Base-by-base conservation (phyloP, 768 basidiomycete genomes). In the Calocera viscosa region DNA sequence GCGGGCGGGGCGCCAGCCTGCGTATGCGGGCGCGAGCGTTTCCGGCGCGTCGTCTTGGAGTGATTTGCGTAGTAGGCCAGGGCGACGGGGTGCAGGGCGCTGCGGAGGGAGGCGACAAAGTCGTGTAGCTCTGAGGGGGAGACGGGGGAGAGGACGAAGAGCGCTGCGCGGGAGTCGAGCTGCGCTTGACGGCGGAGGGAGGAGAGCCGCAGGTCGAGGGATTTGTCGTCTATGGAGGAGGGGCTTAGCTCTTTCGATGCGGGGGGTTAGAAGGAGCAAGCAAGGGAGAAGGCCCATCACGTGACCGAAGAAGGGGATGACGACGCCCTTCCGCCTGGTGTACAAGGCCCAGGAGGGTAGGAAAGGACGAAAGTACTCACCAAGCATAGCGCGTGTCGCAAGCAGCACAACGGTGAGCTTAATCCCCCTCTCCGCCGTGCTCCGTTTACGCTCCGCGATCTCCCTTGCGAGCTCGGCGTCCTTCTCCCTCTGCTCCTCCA, bases 111-210 rank as follows among this genome's bases (percentile, higher is more conserved):
- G 64, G 41, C 60, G 5, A 94, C 87, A 73, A 99, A 99, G 67
- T 98, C 94, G 34, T 82, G 82, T 24, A 99, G 82, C 75, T 98
- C 94, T 2, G 83, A 77, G n/a, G 82, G 80, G 39, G 87, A 86
- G 35, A 99, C 94, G 26, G 96, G 96, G 70, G 92, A 94, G 22
- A 98, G 82, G 22, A 97, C 95, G 73, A 97, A 99, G 12, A 98
- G 79, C 0, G 92, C 90, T 0, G 94, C 95, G 66, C 90, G 84
- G 1, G 94, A 89, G 74, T 96, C 94, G 1, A 99, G 82, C 1
- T 88, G 88, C 53, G 91, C 90, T 70, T 93, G 89, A 67, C 89
- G 83, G 66, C 96, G 82, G 67, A 99, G 91, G 72, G 81, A 91
- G 0, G 93, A 92, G 66, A 98, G 77, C 19, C 96, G 84, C 1